Evolutionary conservation across 352 stramenopile species (phyloP), one percentile per base, ranked within the genome.

Genomic region (Pythium phragmitis): DNA sequence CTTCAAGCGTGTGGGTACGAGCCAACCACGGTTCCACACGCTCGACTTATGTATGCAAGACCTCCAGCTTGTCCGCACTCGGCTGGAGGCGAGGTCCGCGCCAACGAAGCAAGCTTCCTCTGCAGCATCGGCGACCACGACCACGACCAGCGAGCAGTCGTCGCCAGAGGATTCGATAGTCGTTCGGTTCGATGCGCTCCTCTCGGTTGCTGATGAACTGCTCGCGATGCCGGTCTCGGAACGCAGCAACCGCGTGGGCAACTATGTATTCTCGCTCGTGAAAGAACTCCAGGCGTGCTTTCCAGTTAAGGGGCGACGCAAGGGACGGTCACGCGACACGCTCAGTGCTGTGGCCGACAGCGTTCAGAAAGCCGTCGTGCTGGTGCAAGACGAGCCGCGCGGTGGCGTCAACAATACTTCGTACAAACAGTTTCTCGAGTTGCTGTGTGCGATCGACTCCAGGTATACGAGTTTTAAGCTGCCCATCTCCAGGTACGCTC

Each of bases 391-490:
- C 26, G 59, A 66, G 26, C 26, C 26, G 26, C 26, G 4, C 4
- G 26, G 3, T 30, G 4, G 26, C 26, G 3, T 30, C 26, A 48
- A 21, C 46, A 19, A 51, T 8, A 46, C 41, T 1, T 52, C 48
- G 19, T 51, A 41, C 59, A 54, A 66, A 26, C 50, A 54, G 42
- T 66, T 66, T 21, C 30, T 66, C 16, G 59, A 59, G 59, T 41
- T 66, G 11, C 19, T 66, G 17, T 53, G 21, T n/a, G 11, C 39
- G 5, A 60, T 57, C 41, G 41, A 49, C 17, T 17, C 37, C 16
- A n/a, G 33, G n/a, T 54, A 53, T 19, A 42, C 45, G 13, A 26
- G 26, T 21, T 46, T 66, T 49, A 66, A 66, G 49, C 26, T 54
- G 39, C 37, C 46, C 23, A 21, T 66, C 7, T 23, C 50, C 3